phyloP scores from a whole-genome alignment of 306 rosid species.

The Rosa persica region DNA sequence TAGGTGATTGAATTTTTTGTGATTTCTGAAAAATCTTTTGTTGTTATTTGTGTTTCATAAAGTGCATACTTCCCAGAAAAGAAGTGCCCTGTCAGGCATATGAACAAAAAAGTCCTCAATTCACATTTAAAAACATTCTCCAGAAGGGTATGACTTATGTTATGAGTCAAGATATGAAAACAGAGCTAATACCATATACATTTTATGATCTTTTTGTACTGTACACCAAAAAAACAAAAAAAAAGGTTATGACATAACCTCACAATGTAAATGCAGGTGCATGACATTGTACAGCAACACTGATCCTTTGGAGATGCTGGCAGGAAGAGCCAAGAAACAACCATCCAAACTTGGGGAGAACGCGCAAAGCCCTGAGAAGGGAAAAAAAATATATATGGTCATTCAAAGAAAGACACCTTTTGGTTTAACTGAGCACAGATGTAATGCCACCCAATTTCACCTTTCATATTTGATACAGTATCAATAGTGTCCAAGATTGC shows the following conservation, averaged over 20 bases:
- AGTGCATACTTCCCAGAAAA: background rate
- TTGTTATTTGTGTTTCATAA: background rate
- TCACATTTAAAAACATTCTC: background rate
- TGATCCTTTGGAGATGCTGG: constrained; percentile 81
- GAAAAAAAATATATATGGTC: constrained; percentile 8
- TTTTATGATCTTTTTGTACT: constrained; percentile 11
- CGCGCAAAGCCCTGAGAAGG: constrained; percentile 69
- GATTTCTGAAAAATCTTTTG: background rate
- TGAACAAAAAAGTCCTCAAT: background rate
- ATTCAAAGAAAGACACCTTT: constrained; percentile 1
- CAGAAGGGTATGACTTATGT: background rate
- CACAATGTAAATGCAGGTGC: constrained; percentile 84
- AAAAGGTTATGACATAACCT: constrained; percentile 51
- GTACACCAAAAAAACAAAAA: constrained; percentile 16
- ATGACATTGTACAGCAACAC: constrained; percentile 80
- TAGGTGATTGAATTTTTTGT: background rate
- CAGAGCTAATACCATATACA: background rate
- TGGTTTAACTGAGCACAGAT: constrained; percentile 22
- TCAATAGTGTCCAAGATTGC: constrained; percentile 81
- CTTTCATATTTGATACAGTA: constrained; percentile 79
- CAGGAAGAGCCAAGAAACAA: constrained; percentile 92
- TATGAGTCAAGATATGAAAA: background rate
- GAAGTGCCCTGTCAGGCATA: background rate
- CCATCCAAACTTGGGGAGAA: constrained; percentile 81
- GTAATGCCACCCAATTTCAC: constrained; percentile 46